Base-by-base conservation (phyloP, 2,329 filamentous ascomycete genomes). In the Calonectria pseudoreteaudii region DNA sequence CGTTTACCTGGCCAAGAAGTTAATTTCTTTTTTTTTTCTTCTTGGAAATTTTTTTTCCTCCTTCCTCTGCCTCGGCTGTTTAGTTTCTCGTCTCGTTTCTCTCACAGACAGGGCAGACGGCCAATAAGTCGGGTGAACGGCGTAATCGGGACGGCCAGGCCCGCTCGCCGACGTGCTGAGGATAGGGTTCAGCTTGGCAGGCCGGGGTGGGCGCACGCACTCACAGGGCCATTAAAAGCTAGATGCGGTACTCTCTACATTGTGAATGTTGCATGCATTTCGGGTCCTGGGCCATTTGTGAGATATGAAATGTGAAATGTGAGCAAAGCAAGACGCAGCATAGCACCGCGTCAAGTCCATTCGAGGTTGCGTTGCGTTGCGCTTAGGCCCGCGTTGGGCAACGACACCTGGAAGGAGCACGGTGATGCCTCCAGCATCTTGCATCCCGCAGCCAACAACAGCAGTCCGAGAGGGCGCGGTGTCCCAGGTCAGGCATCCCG, bases 401-500 rank as follows among this genome's bases (percentile, higher is more conserved):
- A 60, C n/a, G 20, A 23, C 56, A 11, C n/a, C 20, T 7, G n/a
- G 44, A 60, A 60, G 31, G 56, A 60, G 56, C 56, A 60, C 56
- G 56, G 56, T 38, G 56, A 38, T 60, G 13, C 13, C 26, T 26
- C 56, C 56, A 38, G 31, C 56, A 23, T 60, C 31, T n/a, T n/a
- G 50, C 53, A 34, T 34, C 53, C 20, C 20, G 53, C 56, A 60
- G 20, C 60, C 60, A 47, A 64, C 60, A 44, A 64, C 60, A 64
- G 60, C 60, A 64, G 60, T 44, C 60, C 56, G 56, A 60, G 23
- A 36, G 60, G 23, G 2, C 41, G 41, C 41, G 60, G 60, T 44
- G 60, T 64, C 41, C 36, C 60, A 64, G 56, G 52, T 44, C 52
- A 49, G 36, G 66, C 36, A 68, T 68, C 50, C 66, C 66, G 66